Conservation (phyloP, 768 basidiomycete genomes). For the Agaricus sinodeliciosus region DNA sequence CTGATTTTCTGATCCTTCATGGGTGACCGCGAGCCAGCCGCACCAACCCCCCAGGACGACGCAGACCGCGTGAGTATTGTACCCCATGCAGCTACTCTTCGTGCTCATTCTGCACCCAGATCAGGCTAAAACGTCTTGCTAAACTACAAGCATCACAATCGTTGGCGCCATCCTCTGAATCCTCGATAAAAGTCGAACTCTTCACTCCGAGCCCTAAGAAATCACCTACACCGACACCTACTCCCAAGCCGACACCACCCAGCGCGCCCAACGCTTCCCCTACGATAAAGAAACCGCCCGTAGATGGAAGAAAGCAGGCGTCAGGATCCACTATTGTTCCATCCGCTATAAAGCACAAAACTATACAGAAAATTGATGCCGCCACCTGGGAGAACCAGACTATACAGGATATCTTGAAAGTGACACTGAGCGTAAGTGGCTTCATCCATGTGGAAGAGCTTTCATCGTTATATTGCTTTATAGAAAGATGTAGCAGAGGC, state of each 20-base stretch:
- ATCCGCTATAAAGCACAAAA: constrained; percentile 41
- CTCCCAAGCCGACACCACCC: constrained; percentile 19
- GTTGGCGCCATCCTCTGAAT: constrained; percentile 18
- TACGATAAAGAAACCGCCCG: constrained; percentile 29
- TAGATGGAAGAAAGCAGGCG: constrained; percentile 22
- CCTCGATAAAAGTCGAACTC: constrained; percentile 20
- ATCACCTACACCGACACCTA: constrained; percentile 7
- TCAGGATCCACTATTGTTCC: constrained; percentile 24
- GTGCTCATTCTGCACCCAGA: constrained; percentile 39
- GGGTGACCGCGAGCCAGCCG: constrained; percentile 20
- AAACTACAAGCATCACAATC: constrained; percentile 51
- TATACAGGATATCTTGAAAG: constrained; percentile 61
- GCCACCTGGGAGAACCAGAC: constrained; percentile 70
- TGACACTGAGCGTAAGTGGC: constrained; percentile 69
- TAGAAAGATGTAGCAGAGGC: constrained; percentile 55
- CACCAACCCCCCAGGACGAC: constrained; percentile 58
- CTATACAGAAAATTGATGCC: constrained; percentile 37
- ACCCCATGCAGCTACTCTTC: neutral
- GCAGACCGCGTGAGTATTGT: constrained; percentile 62
- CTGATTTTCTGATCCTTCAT: neutral
- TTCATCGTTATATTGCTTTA: neutral
- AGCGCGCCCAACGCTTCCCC: constrained; percentile 30
- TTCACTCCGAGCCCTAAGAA: constrained; percentile 11
- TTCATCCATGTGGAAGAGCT: neutral
- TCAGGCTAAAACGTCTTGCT: constrained; percentile 87